Conservation (phyloP, 345 rosid genomes). For the Sonneratia alba region DNA sequence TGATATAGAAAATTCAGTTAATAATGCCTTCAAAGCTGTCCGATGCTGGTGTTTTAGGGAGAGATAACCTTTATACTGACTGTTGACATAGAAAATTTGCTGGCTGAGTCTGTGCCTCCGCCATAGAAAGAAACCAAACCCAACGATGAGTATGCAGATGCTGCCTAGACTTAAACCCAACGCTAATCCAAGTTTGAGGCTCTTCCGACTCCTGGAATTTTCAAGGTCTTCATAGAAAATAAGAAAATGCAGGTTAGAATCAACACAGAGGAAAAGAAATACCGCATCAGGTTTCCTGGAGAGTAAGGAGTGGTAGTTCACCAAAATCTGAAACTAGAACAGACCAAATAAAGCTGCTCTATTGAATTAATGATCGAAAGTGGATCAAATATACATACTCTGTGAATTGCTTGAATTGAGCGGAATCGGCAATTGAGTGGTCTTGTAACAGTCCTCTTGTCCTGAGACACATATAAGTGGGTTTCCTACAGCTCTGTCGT, state of each 20-base stretch:
- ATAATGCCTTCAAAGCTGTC: neutral
- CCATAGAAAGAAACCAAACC: slow-evolving; percentile 66
- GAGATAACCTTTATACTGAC: slow-evolving; percentile 23
- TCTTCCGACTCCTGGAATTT: slow-evolving; percentile 33
- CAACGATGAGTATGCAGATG: slow-evolving; percentile 48
- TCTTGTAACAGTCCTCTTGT: slow-evolving; percentile 54
- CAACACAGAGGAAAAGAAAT: neutral
- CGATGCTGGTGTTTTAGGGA: neutral
- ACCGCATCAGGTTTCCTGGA: neutral
- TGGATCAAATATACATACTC: slow-evolving; percentile 25
- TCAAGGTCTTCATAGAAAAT: slow-evolving; percentile 30
- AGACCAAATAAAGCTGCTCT: neutral
- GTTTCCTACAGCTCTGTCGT: slow-evolving; percentile 68
- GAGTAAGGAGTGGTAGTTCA: neutral
- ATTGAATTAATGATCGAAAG: neutral
- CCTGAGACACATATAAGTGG: slow-evolving; percentile 60
- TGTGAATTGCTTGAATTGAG: slow-evolving; percentile 36
- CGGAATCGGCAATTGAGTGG: slow-evolving; percentile 39
- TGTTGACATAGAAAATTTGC: slow-evolving; percentile 80
- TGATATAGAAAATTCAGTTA: neutral
- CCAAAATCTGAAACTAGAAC: neutral
- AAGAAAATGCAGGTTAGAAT: slow-evolving; percentile 14
- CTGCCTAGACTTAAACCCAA: slow-evolving; percentile 59
- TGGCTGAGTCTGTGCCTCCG: slow-evolving; percentile 70
- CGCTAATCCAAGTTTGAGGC: slow-evolving; percentile 59